phyloP scores from a whole-genome alignment of 1,284 basidiomycete genomes.

The Cutaneotrichosporon sp. region DNA sequence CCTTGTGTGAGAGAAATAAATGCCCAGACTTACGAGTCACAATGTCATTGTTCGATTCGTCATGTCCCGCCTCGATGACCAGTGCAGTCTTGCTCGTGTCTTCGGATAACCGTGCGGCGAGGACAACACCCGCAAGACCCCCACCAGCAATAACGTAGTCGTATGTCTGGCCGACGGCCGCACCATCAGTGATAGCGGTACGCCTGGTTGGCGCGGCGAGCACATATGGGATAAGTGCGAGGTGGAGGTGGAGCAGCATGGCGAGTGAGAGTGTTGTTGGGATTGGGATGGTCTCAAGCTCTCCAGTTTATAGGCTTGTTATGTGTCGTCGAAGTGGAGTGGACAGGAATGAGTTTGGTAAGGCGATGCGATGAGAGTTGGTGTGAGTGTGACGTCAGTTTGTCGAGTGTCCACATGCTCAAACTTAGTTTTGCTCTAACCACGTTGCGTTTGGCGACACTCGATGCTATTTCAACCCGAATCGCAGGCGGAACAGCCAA shows the following conservation, averaged over 20 bases:
- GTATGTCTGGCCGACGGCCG: constrained; percentile 51
- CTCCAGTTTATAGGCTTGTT: too few relatives aligned
- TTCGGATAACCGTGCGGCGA: constrained; percentile 64
- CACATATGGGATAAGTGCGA: neutral
- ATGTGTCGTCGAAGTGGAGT: too few relatives aligned
- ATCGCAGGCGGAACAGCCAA: too few relatives aligned
- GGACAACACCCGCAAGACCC: constrained; percentile 63
- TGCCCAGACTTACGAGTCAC: constrained; percentile 25
- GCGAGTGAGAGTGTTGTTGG: neutral
- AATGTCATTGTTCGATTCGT: constrained; percentile 32
- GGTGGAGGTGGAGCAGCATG: neutral
- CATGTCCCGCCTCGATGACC: constrained; percentile 44
- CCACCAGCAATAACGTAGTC: constrained; percentile 70
- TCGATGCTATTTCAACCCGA: too few relatives aligned
- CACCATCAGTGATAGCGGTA: constrained; percentile 11
- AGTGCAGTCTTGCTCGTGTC: constrained; percentile 56
- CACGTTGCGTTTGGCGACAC: too few relatives aligned
- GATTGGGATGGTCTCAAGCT: too few relatives aligned
- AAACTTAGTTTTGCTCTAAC: too few relatives aligned
- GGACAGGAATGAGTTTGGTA: too few relatives aligned
- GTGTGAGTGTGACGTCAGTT: too few relatives aligned
- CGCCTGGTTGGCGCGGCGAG: constrained; percentile 6
- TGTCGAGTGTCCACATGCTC: too few relatives aligned
- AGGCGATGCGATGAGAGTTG: too few relatives aligned
- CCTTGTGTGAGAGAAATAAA: too few relatives aligned